Conservation (phyloP, 1,139 yeast species). For the Taphrina betulina region DNA sequence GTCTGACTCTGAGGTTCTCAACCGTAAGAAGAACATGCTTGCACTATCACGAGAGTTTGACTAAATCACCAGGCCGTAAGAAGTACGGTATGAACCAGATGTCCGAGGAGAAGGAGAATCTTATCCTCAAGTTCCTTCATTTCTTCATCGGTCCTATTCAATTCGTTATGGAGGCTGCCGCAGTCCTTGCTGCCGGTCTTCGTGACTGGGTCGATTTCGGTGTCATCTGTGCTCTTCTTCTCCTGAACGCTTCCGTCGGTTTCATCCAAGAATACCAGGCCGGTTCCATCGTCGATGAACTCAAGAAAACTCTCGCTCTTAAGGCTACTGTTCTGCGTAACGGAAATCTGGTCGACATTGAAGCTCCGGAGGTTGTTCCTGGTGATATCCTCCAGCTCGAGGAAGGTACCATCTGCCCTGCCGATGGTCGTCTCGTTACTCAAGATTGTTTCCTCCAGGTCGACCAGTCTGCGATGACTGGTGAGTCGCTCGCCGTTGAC, state of each 20-base stretch:
- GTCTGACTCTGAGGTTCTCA: conserved; percentile 72
- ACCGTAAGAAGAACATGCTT: conserved; percentile 50
- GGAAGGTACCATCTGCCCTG: conserved; percentile 78
- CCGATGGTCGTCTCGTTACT: conserved; percentile 90
- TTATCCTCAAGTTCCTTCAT: conserved; percentile 79
- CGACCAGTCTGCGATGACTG: conserved; percentile 97
- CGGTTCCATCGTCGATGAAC: conserved; percentile 51
- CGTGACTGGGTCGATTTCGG: conserved; percentile 99
- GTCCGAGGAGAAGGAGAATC: conserved; percentile 88
- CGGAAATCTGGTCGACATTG: conserved; percentile 61
- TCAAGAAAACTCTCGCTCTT: conserved; percentile 49
- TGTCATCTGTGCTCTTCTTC: conserved; percentile 85
- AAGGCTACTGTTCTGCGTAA: conserved; percentile 66
- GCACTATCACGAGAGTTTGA: background rate
- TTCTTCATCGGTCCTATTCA: conserved; percentile 98
- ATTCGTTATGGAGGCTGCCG: conserved; percentile 98
- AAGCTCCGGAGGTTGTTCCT: conserved; percentile 70
- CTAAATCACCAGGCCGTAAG: conserved; percentile 55
- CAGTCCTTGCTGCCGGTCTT: conserved; percentile 94
- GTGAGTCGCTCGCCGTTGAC: conserved; percentile 96
- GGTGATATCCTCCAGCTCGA: conserved; percentile 77
- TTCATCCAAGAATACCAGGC: conserved; percentile 88
- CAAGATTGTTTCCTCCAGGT: conserved; percentile 88
- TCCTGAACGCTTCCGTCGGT: conserved; percentile 92
- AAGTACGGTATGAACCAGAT: conserved; percentile 90